Base-by-base conservation (phyloP, 176 grass and related monocot species). In the Ensete ventricosum region DNA sequence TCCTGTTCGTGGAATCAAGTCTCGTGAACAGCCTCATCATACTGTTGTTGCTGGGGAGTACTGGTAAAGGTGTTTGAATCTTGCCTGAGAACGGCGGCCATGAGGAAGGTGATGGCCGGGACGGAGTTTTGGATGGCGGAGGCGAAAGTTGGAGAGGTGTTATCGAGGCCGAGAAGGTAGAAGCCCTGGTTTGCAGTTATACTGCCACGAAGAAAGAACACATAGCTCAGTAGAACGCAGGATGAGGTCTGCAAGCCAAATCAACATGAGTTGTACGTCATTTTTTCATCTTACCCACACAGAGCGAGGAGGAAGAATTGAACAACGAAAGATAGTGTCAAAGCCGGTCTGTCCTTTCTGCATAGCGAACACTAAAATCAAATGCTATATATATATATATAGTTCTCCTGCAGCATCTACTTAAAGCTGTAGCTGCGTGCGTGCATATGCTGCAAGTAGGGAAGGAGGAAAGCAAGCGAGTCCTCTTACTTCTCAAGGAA, bases 61-160 rank as follows among this genome's bases (percentile, higher is more conserved):
- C 58, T 11, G 53, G 22, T 12, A n/a, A 73, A 23, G 53, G 9
- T 68, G 67, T 16, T 20, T 17, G 50, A 19, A 29, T 14, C 52
- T 62, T 72, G 83, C 79, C 95, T 78, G 9, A 99, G 86, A 54
- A 81, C 82, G 1, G 88, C 95, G 6, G 95, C 95, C 95, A 99
- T 94, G 80, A 84, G 83, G 85, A 99, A 99, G 82, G 95, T 99
- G 90, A 99, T 87, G 64, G 95, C 95, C 1, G 95, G 95, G 9
- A 99, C 91, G 1, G 95, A 99, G 86, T 99, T 99, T 70, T 99
- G 95, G 77, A 99, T 99, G 6, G 95, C 95, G 6, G 95, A 99
- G 55, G 95, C 95, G 73, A 99, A 99, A 3, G 95, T 99, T 0
- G 95, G 95, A 1, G 95, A 94, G 1, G 95, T 99, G 82, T 99